Percentiles rank a stretch among this genome's conserved stretches.
phyloP scores from a whole-genome alignment of 169 alveolate species.

The Perkinsus chesapeaki region DNA sequence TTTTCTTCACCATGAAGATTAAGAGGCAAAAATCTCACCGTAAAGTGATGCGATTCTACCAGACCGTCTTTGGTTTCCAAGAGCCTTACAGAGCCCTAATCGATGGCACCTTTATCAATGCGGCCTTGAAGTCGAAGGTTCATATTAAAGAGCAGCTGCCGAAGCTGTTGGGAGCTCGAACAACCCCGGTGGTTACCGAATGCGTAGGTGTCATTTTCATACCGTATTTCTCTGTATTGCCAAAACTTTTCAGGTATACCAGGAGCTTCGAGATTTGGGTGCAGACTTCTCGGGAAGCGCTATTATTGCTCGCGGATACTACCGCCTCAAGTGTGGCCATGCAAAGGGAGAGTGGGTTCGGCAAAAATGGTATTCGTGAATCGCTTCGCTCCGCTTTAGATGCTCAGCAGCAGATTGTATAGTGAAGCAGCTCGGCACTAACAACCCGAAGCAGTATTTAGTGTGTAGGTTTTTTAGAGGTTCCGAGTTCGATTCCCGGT shows the following conservation, averaged over 20 bases:
- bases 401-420: neutral
- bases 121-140: constrained; percentile 21
- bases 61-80: constrained; percentile 20
- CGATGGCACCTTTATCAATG: constrained; percentile 35
- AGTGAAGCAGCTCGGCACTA: neutral
- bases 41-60: constrained; percentile 24
- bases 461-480: neutral
- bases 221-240: neutral
- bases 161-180: constrained; percentile 21
- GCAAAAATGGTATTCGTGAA: neutral
- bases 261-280: neutral
- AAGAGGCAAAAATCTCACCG: constrained; percentile 24
- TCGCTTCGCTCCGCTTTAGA: neutral
- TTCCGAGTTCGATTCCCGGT: neutral
- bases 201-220: constrained; percentile 5
- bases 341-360: neutral
- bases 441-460: neutral
- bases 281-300: neutral
- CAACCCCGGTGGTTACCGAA: constrained; percentile 28
- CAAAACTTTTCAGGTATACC: neutral
- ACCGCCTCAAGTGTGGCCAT: constrained; percentile 4
- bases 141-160: constrained; percentile 34
- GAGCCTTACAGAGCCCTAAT: constrained; percentile 34
- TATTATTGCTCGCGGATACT: neutral
- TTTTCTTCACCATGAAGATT: constrained; percentile 17